Percentiles rank a stretch among this genome's conserved stretches.
These are phyloP conservation scores for Penicillium paneum DNA, from an alignment of 2,329 filamentous ascomycete genomes.

Conservation along the genomic window DNA sequence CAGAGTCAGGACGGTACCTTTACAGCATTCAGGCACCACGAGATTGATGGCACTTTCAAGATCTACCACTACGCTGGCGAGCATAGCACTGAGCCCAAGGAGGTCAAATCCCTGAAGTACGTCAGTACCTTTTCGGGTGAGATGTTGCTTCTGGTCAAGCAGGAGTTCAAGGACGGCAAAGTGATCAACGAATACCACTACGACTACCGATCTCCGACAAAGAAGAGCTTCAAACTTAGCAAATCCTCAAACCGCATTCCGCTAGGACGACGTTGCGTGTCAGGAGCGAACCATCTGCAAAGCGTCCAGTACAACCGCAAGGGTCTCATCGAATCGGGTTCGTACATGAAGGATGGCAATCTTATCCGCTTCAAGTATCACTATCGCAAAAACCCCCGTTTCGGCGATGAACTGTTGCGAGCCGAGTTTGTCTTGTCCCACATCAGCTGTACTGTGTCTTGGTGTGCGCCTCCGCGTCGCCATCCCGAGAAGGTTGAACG, in stretches of 20 bases:
- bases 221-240: constrained; percentile 28
- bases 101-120: constrained; percentile 40
- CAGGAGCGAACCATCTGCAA: constrained; percentile 46
- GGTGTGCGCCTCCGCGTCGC: constrained; percentile 52
- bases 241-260: constrained; percentile 39
- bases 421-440: constrained; percentile 55
- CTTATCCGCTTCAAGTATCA: constrained; percentile 54
- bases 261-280: constrained; percentile 47
- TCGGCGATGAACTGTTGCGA: constrained; percentile 55
- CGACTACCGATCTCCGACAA: constrained; percentile 37
- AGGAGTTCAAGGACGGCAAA: constrained; percentile 47
- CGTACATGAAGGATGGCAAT: constrained; percentile 53
- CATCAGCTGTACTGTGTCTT: constrained; percentile 54
- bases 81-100: constrained; percentile 47
- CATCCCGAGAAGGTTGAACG: constrained; percentile 52
- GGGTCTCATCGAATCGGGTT: constrained; percentile 53
- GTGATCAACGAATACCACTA: constrained; percentile 50
- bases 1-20: constrained; percentile 48
- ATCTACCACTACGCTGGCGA: constrained; percentile 41
- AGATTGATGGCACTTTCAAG: constrained; percentile 40
- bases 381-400: constrained; percentile 54
- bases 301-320: constrained; percentile 53
- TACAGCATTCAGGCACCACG: constrained; percentile 49
- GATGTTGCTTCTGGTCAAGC: constrained; percentile 45
- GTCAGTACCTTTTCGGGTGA: constrained; percentile 50